A percentile compares a stretch with the other conserved stretches of the same genome.
These are phyloP conservation scores for Termitomyces sp. DNA, from an alignment of 1,284 basidiomycete genomes.

Conservation along the genomic window DNA sequence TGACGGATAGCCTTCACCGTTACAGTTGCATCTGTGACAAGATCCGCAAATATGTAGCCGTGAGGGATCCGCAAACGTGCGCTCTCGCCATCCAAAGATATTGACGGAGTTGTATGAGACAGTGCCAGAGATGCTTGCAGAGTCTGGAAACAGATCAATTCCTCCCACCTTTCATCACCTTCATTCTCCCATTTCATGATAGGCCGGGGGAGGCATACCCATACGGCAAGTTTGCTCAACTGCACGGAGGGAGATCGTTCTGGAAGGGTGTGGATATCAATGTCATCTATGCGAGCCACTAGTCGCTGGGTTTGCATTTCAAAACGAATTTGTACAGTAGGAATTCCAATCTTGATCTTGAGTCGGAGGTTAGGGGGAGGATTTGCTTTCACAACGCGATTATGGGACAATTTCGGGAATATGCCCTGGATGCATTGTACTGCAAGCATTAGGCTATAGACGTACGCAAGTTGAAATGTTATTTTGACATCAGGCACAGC, in stretches of 20 bases:
- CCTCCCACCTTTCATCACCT: constrained; percentile 64
- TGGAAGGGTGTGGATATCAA: constrained; percentile 26
- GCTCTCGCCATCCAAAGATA: constrained; percentile 59
- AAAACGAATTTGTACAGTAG: constrained; percentile 43
- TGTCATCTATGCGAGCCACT: constrained; percentile 42
- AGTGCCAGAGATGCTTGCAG: constrained; percentile 46
- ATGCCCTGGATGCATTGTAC: constrained; percentile 49
- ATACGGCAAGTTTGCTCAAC: constrained; percentile 38
- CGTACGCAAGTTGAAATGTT: constrained; percentile 62
- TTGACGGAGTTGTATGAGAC: constrained; percentile 28
- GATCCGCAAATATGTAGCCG: constrained; percentile 70
- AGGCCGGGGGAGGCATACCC: constrained; percentile 38
- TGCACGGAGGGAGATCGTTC: constrained; percentile 26
- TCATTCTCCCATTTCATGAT: constrained; percentile 31
- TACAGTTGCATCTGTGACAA: constrained; percentile 65
- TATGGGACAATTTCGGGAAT: constrained; percentile 25
- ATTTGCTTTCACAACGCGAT: constrained; percentile 3
- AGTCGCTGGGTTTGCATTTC: constrained; percentile 45
- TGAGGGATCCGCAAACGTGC: constrained; percentile 76
- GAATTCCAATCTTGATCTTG: constrained; percentile 32
- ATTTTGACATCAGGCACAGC: constrained; percentile 38
- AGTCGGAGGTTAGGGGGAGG: constrained; percentile 20
- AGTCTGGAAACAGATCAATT: constrained; percentile 62
- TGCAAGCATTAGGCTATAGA: constrained; percentile 73
- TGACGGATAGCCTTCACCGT: constrained; percentile 68